Evolutionary conservation across 139 green algal species (phyloP), one percentile per base, ranked within the genome.

Genomic region (Axilococcus clingmanii): DNA sequence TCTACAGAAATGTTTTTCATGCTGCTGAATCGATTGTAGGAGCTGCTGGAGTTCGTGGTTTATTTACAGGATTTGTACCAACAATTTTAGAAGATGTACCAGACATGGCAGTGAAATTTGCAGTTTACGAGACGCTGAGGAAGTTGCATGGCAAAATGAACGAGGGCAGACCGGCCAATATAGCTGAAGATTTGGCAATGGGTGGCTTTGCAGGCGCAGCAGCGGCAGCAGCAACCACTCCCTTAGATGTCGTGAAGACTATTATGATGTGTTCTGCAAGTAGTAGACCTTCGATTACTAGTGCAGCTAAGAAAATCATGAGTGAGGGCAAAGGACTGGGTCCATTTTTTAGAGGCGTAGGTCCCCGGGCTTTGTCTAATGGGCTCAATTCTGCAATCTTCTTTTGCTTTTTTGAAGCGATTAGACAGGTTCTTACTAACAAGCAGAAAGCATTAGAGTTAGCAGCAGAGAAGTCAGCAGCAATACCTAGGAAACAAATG

Each of bases 201-300:
- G 89, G 89, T n/a, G 77, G 68, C 5, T 32, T 77, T 44, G 75
- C 83, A 27, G 74, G 89, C 24, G 83, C 77, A 3, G 70, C 89
- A 46, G 89, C 89, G 2, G 83, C 82, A 16, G 88, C 82, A 7
- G 77, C 79, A 23, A 97, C 87, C 8, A 96, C 81, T 2, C 89
- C 89, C 0, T 58, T 97, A 51, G 89, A 97, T 48, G 89, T 97
- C 5, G 61, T 97, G 24, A 97, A 97, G 66, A 97, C 89, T 6
- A 65, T 78, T 32, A 91, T 97, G 83, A 94, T 94, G 83, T 88
- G 77, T 71, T 71, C 46, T 28, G 85, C 86, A 6, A 68, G 67
- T 22, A 54, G 22, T 19, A 51, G 77, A 11, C 86, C 85, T 1
- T 82, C 76, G 20, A 66, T 94, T 29, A 28, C 64, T 20, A 42